Conservation (phyloP, 495 filamentous ascomycete species). For the Tirmania nivea region DNA sequence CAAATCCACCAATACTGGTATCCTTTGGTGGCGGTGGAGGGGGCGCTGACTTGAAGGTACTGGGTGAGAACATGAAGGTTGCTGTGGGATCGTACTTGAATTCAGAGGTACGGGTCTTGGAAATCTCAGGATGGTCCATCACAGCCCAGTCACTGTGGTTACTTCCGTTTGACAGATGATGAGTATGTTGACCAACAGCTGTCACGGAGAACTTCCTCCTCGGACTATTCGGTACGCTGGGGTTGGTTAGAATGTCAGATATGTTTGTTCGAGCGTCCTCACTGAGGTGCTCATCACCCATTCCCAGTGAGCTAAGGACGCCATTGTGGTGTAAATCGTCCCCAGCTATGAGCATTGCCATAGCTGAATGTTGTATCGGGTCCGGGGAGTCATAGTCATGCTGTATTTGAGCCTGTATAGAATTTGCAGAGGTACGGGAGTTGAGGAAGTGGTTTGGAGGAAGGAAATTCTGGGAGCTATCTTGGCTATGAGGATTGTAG, state of each 20-base stretch:
- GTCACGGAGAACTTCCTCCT: slow-evolving; percentile 9
- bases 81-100: slow-evolving; percentile 59
- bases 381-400: slow-evolving; percentile 12
- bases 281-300: slow-evolving; percentile 8
- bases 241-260: slow-evolving; percentile 56
- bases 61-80: slow-evolving; percentile 34
- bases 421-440: neutral
- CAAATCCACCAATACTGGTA: slow-evolving; percentile 8
- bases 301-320: slow-evolving; percentile 1
- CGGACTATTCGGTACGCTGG: slow-evolving; percentile 27
- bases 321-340: slow-evolving; percentile 6
- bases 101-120: slow-evolving; percentile 69
- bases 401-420: slow-evolving; percentile 7
- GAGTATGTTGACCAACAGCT: too few relatives aligned
- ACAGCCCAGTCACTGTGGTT: slow-evolving; percentile 5
- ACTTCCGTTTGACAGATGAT: neutral
- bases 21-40: slow-evolving; percentile 12
- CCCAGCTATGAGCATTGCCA: slow-evolving; percentile 17
- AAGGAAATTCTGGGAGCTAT: slow-evolving; percentile 11
- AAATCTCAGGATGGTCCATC: slow-evolving; percentile 45
- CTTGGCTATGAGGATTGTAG: slow-evolving; percentile 9
- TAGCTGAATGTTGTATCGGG: slow-evolving; percentile 14
- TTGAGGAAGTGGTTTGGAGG: neutral
- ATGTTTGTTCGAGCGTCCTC: slow-evolving; percentile 17
- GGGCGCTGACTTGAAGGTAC: slow-evolving; percentile 27